Evolutionary conservation across 1,139 yeast genomes (phyloP).

Genomic region (Taphrina sp.): DNA sequence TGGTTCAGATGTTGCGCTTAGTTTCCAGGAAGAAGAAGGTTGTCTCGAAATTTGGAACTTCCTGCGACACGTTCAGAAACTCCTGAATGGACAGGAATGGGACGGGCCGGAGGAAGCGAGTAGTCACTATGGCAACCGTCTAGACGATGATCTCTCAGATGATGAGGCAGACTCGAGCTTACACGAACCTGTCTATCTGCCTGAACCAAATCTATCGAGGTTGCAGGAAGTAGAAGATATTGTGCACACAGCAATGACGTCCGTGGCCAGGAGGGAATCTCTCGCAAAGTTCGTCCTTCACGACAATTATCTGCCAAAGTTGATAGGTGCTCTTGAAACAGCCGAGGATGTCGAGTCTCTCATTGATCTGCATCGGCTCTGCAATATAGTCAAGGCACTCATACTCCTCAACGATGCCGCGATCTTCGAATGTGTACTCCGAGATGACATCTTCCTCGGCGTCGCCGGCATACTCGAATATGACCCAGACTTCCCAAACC

Average conservation of each 20-base stretch:
- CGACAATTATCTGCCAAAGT: conserved; percentile 53
- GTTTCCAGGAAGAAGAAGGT: conserved; percentile 90
- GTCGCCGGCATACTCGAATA: conserved; percentile 84
- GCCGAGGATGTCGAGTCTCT: conserved; percentile 57
- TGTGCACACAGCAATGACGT: conserved; percentile 58
- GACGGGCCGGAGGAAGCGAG: conserved; percentile 17
- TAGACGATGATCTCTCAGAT: conserved; percentile 30
- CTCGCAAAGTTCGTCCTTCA: conserved; percentile 55
- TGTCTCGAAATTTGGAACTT: conserved; percentile 66
- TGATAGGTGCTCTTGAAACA: conserved; percentile 55
- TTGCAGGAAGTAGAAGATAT: conserved; percentile 44
- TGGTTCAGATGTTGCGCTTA: conserved; percentile 80
- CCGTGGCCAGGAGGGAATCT: conserved; percentile 56
- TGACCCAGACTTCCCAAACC: conserved; percentile 77
- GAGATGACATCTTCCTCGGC: conserved; percentile 61
- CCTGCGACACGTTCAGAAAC: conserved; percentile 32
- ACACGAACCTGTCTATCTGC: conserved; percentile 31
- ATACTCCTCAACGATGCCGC: conserved; percentile 67
- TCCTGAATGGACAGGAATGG: conserved; percentile 27
- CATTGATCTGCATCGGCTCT: conserved; percentile 59
- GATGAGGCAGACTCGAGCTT: conserved; percentile 25
- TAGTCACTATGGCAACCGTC: background rate
- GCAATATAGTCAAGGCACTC: conserved; percentile 65
- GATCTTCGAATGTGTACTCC: conserved; percentile 64
- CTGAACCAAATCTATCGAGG: conserved; percentile 32